These are phyloP conservation scores for Lipomyces spencermartinsiae DNA, from an alignment of 805 yeast species.

Conservation along the genomic window DNA sequence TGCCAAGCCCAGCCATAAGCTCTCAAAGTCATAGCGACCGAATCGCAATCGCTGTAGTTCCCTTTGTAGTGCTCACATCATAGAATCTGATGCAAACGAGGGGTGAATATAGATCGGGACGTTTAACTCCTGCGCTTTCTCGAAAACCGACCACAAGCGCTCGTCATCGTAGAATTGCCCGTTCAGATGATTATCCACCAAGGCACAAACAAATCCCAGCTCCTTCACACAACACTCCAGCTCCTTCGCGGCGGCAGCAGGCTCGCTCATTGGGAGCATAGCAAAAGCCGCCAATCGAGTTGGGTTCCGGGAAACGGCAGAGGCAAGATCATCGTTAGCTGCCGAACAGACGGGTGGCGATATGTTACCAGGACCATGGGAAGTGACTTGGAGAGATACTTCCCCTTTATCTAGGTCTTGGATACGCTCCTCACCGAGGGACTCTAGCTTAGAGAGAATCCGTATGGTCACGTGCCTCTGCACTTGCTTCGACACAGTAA, in stretches of 20 bases:
- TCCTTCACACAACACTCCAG: conserved; percentile 17
- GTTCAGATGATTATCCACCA: conserved; percentile 16
- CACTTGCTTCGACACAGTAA: background rate
- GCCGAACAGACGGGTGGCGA: background rate
- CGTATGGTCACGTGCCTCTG: conserved; percentile 7
- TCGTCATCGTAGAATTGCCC: conserved; percentile 21
- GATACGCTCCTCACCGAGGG: conserved; percentile 14
- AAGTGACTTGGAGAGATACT: conserved; percentile 15
- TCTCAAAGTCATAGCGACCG: conserved; percentile 17
- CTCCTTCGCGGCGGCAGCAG: conserved; percentile 20
- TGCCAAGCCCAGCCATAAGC: conserved; percentile 21
- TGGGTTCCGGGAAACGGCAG: conserved; percentile 17
- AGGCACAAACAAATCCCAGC: conserved; percentile 21
- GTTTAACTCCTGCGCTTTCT: conserved; percentile 16
- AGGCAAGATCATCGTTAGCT: conserved; percentile 15
- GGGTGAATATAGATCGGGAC: conserved; percentile 21
- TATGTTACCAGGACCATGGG: conserved; percentile 19
- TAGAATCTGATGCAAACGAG: conserved; percentile 10
- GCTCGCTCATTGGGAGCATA: conserved; percentile 17
- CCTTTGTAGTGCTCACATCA: conserved; percentile 11
- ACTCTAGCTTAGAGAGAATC: conserved; percentile 9
- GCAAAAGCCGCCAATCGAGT: conserved; percentile 19
- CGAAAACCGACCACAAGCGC: conserved; percentile 11
- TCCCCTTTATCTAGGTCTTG: conserved; percentile 10
- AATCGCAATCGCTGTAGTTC: conserved; percentile 12